Conservation (phyloP, 2,329 filamentous ascomycete genomes). For the Hypoxylon sp. region DNA sequence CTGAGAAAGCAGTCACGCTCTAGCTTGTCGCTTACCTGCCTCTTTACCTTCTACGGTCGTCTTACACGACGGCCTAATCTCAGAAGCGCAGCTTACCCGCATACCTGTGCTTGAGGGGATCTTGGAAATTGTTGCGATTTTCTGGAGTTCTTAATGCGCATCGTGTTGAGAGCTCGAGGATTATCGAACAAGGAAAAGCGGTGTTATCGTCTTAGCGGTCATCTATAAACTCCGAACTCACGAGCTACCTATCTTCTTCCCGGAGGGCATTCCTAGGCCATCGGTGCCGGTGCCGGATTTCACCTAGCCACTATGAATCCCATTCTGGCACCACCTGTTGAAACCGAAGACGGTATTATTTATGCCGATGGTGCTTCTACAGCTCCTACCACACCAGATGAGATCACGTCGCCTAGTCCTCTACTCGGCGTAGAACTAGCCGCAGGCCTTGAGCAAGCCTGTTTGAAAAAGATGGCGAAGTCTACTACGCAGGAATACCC, state of each 20-base stretch:
- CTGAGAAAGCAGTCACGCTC: conserved; percentile 33
- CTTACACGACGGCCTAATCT: conserved; percentile 13
- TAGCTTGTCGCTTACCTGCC: conserved; percentile 3
- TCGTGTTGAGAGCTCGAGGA: background rate
- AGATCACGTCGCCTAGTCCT: conserved; percentile 61
- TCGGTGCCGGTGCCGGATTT: background rate
- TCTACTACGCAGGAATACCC: conserved; percentile 13
- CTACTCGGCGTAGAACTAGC: conserved; percentile 53
- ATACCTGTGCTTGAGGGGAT: conserved; percentile 1
- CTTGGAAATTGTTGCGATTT: background rate
- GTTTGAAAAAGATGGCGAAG: conserved; percentile 22
- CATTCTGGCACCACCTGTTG: conserved; percentile 45
- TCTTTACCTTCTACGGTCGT: conserved; percentile 5
- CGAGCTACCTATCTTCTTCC: background rate
- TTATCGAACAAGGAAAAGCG: background rate
- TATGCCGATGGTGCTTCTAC: conserved; percentile 57
- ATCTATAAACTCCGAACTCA: background rate
- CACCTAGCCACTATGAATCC: conserved; percentile 40
- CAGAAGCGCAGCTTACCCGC: background rate
- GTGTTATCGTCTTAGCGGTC: background rate
- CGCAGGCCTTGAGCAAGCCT: conserved; percentile 20
- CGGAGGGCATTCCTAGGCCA: background rate
- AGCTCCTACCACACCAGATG: conserved; percentile 62
- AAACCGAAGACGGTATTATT: conserved; percentile 52
- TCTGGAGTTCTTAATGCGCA: conserved; percentile 2